Base-by-base conservation (phyloP, 2,329 filamentous ascomycete genomes). In the Aaosphaeria arxii region DNA sequence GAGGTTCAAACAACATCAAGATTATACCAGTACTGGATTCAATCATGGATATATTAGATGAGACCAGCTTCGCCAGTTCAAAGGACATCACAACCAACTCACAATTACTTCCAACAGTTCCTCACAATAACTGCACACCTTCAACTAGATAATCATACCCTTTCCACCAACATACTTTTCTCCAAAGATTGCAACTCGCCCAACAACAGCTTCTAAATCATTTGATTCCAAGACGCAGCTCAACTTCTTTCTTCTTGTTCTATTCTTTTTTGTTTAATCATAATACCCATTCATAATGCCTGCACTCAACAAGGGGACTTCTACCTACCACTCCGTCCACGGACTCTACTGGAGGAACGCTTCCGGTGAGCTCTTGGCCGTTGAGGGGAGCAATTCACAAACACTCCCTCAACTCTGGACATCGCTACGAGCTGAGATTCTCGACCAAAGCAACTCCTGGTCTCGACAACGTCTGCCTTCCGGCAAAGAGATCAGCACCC, bases 261-360 rank as follows among this genome's bases (percentile, higher is more conserved):
- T 24, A 24, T 24, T 24, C 3, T 24, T 24, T 3, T 24, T 24
- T 24, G 17, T 24, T 24, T 24, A 3, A 24, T 24, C 3, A 24
- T 24, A 24, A 24, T 24, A 36, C 3, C n/a, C 7, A 36, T 36
- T 57, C 46, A 28, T 40, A 28, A 40, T 40, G 39, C 39, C 60
- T 47, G 54, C 58, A 28, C 56, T 66, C 30, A 65, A 66, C 51
- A 61, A 61, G 46, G 61, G 61, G 36, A 51, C 58, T 30, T 59
- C 60, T 30, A 56, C 58, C 17, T 64, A 64, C 38, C 62, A 65
- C 49, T 56, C 50, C 47, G 54, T 65, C 45, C 57, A 63, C 33
- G 59, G 54, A 24, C 48, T 64, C n/a, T 66, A 63, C 53, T 64
- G 60, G 56, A 55, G 63, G 38, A 52, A 58, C 38, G 31, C 53